Conservation (phyloP, 192 early-diverging fungal genomes). For the Backusella mclennaniae region DNA sequence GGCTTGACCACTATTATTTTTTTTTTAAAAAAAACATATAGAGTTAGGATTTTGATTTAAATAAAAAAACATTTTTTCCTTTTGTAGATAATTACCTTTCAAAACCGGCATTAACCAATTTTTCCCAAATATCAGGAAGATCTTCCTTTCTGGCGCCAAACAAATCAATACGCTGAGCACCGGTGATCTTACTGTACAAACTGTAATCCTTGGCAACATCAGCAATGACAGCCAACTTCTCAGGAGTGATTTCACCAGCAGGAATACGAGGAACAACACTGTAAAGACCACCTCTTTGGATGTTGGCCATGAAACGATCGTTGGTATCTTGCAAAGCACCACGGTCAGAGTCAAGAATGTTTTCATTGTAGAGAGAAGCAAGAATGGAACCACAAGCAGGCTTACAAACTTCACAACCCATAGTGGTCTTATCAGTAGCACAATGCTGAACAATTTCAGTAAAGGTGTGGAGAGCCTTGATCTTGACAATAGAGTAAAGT, state of each 20-base stretch:
- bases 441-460: slow-evolving; percentile 44
- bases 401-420: slow-evolving; percentile 64
- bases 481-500: slow-evolving; percentile 59
- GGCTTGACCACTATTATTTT: slow-evolving; percentile 51
- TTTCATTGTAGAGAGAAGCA: slow-evolving; percentile 63
- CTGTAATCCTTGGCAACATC: slow-evolving; percentile 61
- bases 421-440: slow-evolving; percentile 37
- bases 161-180: slow-evolving; percentile 67
- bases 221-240: slow-evolving; percentile 58
- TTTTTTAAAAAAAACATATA: background rate
- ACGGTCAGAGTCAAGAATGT: slow-evolving; percentile 50
- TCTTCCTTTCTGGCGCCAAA: slow-evolving; percentile 62
- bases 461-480: slow-evolving; percentile 55
- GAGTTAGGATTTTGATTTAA: background rate
- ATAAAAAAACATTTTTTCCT: background rate
- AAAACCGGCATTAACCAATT: slow-evolving; percentile 59
- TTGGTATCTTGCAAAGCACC: slow-evolving; percentile 65
- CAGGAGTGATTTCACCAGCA: slow-evolving; percentile 68
- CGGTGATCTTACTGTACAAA: slow-evolving; percentile 69
- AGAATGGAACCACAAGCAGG: slow-evolving; percentile 63
- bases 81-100: slow-evolving; percentile 38
- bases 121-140: slow-evolving; percentile 65
- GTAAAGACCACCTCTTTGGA: slow-evolving; percentile 67
- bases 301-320: slow-evolving; percentile 67
- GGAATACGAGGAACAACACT: slow-evolving; percentile 64